Evolutionary conservation across 1,284 basidiomycete species (phyloP).

Genomic region (Fomitopsis palustris): DNA sequence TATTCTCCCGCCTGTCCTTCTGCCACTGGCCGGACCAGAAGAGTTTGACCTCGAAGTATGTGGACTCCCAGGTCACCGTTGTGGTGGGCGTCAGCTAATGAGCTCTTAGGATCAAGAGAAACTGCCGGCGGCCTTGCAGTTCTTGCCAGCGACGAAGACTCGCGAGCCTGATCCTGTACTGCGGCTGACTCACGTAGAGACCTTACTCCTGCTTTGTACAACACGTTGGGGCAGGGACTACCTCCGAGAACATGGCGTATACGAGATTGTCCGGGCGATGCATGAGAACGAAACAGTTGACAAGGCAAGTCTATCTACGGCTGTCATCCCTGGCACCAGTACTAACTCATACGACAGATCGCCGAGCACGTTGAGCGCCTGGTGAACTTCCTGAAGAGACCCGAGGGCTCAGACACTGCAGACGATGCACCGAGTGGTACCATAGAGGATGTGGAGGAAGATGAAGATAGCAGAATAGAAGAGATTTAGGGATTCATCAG

Average conservation of each 20-base stretch:
- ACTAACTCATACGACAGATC: slow-evolving; percentile 32
- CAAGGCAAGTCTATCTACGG: slow-evolving; percentile 44
- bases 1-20: slow-evolving; percentile 77
- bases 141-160: slow-evolving; percentile 82
- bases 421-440: slow-evolving; percentile 25
- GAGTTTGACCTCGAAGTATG: slow-evolving; percentile 86
- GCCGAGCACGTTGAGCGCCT: slow-evolving; percentile 63
- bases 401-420: slow-evolving; percentile 54
- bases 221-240: slow-evolving; percentile 86
- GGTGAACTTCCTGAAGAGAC: slow-evolving; percentile 72
- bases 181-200: slow-evolving; percentile 86
- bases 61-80: slow-evolving; percentile 2
- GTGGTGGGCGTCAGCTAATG: not conserved
- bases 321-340: not conserved
- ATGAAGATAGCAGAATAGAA: slow-evolving; percentile 52
- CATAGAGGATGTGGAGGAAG: slow-evolving; percentile 26
- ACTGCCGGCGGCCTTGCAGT: slow-evolving; percentile 82
- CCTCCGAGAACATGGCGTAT: slow-evolving; percentile 79
- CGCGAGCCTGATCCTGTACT: slow-evolving; percentile 82
- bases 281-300: slow-evolving; percentile 83
- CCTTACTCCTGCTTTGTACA: slow-evolving; percentile 85
- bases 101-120: slow-evolving; percentile 78
- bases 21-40: slow-evolving; percentile 92
- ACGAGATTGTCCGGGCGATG: slow-evolving; percentile 79
- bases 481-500: slow-evolving; percentile 12